Conservation (phyloP, 164 flowering plant species). For the Nymphaea thermarum region DNA sequence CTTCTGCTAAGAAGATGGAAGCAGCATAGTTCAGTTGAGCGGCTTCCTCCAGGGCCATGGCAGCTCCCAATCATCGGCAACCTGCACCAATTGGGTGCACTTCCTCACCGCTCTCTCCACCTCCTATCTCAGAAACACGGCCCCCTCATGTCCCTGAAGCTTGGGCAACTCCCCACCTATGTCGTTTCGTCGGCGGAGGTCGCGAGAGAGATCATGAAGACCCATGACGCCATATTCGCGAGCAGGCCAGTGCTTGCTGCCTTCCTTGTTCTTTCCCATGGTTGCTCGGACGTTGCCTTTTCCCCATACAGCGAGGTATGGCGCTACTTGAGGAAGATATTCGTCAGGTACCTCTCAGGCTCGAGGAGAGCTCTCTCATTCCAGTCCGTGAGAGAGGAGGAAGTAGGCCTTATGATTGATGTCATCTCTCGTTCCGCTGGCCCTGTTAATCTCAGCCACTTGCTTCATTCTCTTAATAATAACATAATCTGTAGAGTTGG, state of each 20-base stretch:
- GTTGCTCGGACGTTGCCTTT: not conserved
- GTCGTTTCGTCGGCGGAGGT: not conserved
- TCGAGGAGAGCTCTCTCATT: not conserved
- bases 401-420: not conserved
- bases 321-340: not conserved
- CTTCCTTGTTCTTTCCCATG: not conserved
- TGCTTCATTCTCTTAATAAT: not conserved
- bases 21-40: not conserved
- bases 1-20: not conserved
- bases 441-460: not conserved
- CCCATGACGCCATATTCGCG: not conserved
- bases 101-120: not conserved
- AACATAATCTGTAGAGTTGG: not conserved
- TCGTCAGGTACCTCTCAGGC: not conserved
- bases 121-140: not conserved
- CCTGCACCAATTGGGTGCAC: not conserved
- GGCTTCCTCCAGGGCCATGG: not conserved
- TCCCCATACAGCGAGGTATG: not conserved
- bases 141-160: not conserved
- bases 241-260: not conserved
- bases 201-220: conserved; percentile 1
- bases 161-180: not conserved
- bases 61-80: not conserved
- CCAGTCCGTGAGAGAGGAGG: not conserved
- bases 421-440: not conserved